A percentile compares a stretch with the other conserved stretches of the same genome.
Evolutionary conservation across 108 stramenopile genomes (phyloP).

Genomic region (Pseudonitzschia delicatissima): DNA sequence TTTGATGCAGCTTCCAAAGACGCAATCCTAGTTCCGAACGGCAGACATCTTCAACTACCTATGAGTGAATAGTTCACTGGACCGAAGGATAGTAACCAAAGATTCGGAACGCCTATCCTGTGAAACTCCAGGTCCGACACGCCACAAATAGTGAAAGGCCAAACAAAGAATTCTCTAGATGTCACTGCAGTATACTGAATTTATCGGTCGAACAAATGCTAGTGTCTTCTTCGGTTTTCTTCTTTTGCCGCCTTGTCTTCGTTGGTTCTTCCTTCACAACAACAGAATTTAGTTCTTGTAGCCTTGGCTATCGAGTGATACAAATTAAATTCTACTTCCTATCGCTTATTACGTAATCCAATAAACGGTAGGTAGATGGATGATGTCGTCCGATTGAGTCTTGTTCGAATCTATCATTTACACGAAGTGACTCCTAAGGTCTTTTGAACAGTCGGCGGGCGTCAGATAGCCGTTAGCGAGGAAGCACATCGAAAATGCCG

Average conservation of each 20-base stretch:
- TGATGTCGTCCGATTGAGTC: no score
- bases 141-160: background rate
- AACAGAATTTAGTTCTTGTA: no score
- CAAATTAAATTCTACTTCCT: background rate
- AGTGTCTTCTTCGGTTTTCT: no score
- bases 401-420: background rate
- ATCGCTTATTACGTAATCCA: background rate
- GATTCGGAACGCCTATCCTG: no score
- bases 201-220: no score
- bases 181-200: background rate
- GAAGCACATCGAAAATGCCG: background rate
- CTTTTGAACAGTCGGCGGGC: background rate
- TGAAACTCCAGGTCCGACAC: no score
- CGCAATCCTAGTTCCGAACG: conserved; percentile 19
- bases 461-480: conserved; percentile 5
- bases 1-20: conserved; percentile 28
- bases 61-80: background rate
- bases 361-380: no score
- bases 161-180: background rate
- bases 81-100: no score
- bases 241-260: no score
- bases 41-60: background rate
- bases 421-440: background rate
- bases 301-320: no score
- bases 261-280: no score